Evolutionary conservation across 768 basidiomycete species (phyloP), one percentile per base, ranked within the genome.

Genomic region (Psilocybe cyanescens): DNA sequence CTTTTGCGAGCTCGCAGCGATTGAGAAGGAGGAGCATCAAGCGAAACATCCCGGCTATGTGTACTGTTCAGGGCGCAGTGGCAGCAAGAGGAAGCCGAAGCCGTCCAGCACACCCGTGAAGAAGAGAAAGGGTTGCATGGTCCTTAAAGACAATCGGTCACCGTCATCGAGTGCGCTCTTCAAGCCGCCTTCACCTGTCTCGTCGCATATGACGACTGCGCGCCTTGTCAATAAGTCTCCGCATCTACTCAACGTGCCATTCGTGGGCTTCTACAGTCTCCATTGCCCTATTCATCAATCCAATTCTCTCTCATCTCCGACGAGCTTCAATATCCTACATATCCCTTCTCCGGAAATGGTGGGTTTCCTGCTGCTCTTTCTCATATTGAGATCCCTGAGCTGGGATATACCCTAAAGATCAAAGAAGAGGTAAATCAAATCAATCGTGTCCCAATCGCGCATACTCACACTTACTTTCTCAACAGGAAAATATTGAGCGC

Each of bases 31-130:
- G 52, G 65, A 66, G 35, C 73, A 75, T 46, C 65, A 67, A 14
- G 51, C 8, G 8, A 70, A 62, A 63, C 73, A 67, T 54, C 74
- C 74, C 8, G 35, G 71, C 57, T 76, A 75, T 55, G 64, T 66
- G 0, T 73, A 76, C 14, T 46, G 69, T 14, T 72, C 73, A 9
- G 48, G 57, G 37, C 28, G 57, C 17, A 53, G 17, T 16, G 64
- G 66, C 24, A 2, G 24, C 49, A 50, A 62, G 54, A 56, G 49
- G 28, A 65, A 55, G 29, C 19, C 65, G 19, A 55, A 53, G 51
- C 19, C 29, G n/a, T 47, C 16, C 30, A 3, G 8, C 9, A 19
- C 24, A 14, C 47, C 8, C 28, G 47, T 14, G 19, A 62, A 61
- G 54, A 51, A 51, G n/a, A 33, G 56, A 16, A 53, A 44, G 39